Percentiles rank a stretch among this genome's conserved stretches.
Conservation (phyloP, 805 yeast species). For the Candida pini region DNA sequence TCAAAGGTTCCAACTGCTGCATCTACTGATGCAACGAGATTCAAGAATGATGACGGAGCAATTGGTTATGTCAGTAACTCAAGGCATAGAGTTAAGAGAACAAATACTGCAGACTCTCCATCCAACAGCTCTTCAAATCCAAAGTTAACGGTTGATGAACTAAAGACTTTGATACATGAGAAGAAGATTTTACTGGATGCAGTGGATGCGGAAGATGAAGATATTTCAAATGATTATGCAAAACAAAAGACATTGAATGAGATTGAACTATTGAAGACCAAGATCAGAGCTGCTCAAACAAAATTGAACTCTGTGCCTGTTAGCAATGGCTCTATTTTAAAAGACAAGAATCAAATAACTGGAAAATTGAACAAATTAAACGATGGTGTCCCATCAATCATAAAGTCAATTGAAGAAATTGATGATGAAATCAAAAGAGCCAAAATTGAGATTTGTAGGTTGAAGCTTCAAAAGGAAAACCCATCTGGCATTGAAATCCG, state of each 20-base stretch:
- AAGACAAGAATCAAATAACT: constrained; percentile 46
- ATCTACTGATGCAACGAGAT: constrained; percentile 46
- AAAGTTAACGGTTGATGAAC: constrained; percentile 43
- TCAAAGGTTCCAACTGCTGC: constrained; percentile 26
- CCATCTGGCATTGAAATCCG: constrained; percentile 61
- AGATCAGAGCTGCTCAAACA: constrained; percentile 46
- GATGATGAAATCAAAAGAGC: constrained; percentile 65
- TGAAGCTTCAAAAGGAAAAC: constrained; percentile 49
- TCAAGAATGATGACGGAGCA: constrained; percentile 70
- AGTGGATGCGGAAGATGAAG: constrained; percentile 60
- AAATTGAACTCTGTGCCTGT: constrained; percentile 26
- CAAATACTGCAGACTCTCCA: constrained; percentile 23
- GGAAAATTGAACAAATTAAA: constrained; percentile 57
- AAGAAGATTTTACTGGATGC: constrained; percentile 68
- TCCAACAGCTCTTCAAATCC: constrained; percentile 9
- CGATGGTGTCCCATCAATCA: constrained; percentile 66
- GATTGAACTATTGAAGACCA: constrained; percentile 59
- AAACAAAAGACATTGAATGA: constrained; percentile 40
- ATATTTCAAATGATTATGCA: constrained; percentile 24
- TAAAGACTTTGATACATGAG: constrained; percentile 64
- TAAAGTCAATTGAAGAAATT: constrained; percentile 53
- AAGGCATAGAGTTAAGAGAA: constrained; percentile 43
- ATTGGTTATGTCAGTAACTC: constrained; percentile 55
- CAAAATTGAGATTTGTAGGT: constrained; percentile 58
- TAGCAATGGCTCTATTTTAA: constrained; percentile 30